phyloP scores from a whole-genome alignment of 495 filamentous ascomycete genomes.

The Venustampulla echinocandica region DNA sequence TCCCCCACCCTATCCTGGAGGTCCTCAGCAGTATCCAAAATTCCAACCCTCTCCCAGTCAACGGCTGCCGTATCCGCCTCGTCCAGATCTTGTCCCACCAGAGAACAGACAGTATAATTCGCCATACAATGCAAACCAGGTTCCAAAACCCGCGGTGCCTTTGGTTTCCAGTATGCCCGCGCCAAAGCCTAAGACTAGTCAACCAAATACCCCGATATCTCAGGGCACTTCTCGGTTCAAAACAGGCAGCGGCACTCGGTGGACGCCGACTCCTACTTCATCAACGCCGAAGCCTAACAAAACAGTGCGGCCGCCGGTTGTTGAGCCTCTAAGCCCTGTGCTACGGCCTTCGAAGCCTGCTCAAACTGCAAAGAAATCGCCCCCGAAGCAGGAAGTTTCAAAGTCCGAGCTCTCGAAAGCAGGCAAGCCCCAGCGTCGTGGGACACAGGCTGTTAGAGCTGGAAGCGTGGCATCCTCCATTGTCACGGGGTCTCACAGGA shows the following conservation, averaged over 20 bases:
- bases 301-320: conserved; percentile 31
- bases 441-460: conserved; percentile 29
- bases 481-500: conserved; percentile 23
- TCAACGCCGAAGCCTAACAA: conserved; percentile 33
- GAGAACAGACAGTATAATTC: conserved; percentile 23
- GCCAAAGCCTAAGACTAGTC: conserved; percentile 1
- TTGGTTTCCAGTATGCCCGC: neutral
- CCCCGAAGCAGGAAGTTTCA: conserved; percentile 19
- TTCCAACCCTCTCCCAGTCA: conserved; percentile 7
- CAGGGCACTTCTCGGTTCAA: conserved; percentile 8
- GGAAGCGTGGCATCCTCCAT: conserved; percentile 46
- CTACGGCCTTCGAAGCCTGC: conserved; percentile 28
- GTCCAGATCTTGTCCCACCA: conserved; percentile 3
- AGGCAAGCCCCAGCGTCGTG: conserved; percentile 16
- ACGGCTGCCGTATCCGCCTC: conserved; percentile 11
- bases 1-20: conserved; percentile 2
- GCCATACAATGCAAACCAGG: conserved; percentile 19
- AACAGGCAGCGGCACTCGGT: conserved; percentile 40
- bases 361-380: conserved; percentile 22
- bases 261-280: conserved; percentile 35
- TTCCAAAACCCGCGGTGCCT: conserved; percentile 2
- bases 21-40: conserved; percentile 8
- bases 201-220: conserved; percentile 15
- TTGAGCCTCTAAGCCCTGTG: conserved; percentile 40
- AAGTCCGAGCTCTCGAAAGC: conserved; percentile 10